These are phyloP conservation scores for Candida sp. DNA, from an alignment of 1,139 yeast species.

Conservation along the genomic window DNA sequence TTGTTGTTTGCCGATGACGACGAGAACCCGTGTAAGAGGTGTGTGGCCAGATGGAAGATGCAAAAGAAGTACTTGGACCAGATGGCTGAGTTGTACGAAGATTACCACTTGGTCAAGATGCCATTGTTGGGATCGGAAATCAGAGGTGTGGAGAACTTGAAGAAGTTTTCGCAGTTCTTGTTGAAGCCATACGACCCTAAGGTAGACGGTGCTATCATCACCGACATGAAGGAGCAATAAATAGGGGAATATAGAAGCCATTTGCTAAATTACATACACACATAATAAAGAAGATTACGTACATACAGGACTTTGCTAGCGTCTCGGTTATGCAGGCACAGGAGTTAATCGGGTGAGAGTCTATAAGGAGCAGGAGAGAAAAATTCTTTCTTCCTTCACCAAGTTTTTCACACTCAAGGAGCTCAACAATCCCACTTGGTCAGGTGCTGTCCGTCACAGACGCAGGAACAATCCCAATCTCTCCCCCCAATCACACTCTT, in stretches of 20 bases:
- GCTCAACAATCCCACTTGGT: background rate
- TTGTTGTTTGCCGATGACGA: slow-evolving; percentile 82
- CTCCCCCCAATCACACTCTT: background rate
- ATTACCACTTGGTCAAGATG: slow-evolving; percentile 93
- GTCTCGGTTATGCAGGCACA: background rate
- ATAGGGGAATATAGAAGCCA: background rate
- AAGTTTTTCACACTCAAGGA: background rate
- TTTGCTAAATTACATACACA: too few species aligned
- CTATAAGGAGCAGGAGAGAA: background rate
- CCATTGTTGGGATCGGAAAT: slow-evolving; percentile 95
- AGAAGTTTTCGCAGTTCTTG: slow-evolving; percentile 73
- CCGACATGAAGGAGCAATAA: slow-evolving; percentile 64
- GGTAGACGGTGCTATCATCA: slow-evolving; percentile 60
- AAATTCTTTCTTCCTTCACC: too few species aligned
- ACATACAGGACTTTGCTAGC: too few species aligned
- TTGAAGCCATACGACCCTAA: slow-evolving; percentile 74
- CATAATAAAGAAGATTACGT: too few species aligned
- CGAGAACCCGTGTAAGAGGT: slow-evolving; percentile 76
- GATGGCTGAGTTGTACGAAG: slow-evolving; percentile 92
- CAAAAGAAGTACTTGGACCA: slow-evolving; percentile 94
- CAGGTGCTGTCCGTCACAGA: background rate
- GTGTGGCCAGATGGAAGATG: slow-evolving; percentile 94
- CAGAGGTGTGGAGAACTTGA: slow-evolving; percentile 86
- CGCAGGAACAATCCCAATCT: background rate
- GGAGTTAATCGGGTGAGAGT: background rate